phyloP scores from a whole-genome alignment of 2,329 filamentous ascomycete species.

The Aspergillus intermedius region DNA sequence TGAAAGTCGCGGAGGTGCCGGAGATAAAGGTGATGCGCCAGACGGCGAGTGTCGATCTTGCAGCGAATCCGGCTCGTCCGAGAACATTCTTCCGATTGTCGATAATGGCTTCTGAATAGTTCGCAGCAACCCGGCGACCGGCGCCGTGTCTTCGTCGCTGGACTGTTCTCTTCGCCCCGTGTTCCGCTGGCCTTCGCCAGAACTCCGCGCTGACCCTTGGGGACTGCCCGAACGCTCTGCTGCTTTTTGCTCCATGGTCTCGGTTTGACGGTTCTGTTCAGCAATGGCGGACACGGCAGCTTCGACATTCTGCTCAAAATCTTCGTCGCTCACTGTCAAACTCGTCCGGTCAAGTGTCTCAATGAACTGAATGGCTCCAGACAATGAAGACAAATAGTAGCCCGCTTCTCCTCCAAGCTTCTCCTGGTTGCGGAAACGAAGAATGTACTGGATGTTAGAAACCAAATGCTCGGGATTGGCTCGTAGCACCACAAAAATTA shows the following conservation, averaged over 20 bases:
- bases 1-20: slow-evolving; percentile 45
- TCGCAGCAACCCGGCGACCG: slow-evolving; percentile 76
- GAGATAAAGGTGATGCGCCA: slow-evolving; percentile 42
- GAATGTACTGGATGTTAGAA: slow-evolving; percentile 96
- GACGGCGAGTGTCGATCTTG: slow-evolving; percentile 27
- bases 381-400: slow-evolving; percentile 90
- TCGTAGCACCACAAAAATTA: slow-evolving; percentile 93
- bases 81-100: slow-evolving; percentile 92
- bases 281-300: slow-evolving; percentile 91
- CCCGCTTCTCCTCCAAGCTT: slow-evolving; percentile 96
- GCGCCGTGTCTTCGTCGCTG: slow-evolving; percentile 65
- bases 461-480: slow-evolving; percentile 93
- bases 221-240: slow-evolving; percentile 46
- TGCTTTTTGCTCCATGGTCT: slow-evolving; percentile 36
- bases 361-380: slow-evolving; percentile 87
- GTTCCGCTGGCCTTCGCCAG: slow-evolving; percentile 54
- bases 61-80: slow-evolving; percentile 52
- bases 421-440: slow-evolving; percentile 94
- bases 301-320: slow-evolving; percentile 96
- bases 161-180: slow-evolving; percentile 29
- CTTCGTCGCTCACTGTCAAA: slow-evolving; percentile 85
- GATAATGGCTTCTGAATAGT: slow-evolving; percentile 87
- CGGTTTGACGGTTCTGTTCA: slow-evolving; percentile 67
- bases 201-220: slow-evolving; percentile 55
- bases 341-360: slow-evolving; percentile 93